Evolutionary conservation across 2,329 filamentous ascomycete species (phyloP), one percentile per base, ranked within the genome.

Genomic region (Botrytis fragariae): DNA sequence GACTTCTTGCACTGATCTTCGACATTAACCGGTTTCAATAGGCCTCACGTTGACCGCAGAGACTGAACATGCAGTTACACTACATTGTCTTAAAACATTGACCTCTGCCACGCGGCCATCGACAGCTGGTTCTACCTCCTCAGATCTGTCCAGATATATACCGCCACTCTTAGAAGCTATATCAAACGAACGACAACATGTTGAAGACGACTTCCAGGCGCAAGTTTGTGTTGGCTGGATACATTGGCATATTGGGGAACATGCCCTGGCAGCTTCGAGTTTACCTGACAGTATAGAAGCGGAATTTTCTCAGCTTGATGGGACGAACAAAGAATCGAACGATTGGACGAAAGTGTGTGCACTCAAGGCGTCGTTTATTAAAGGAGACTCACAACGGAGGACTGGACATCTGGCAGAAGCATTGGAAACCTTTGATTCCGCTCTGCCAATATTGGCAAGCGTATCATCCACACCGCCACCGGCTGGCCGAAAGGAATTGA

Each of bases 271-370:
- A 54, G 82, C 88, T 60, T 83, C 84, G 51, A 87, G 85, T 73
- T 84, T 97, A 22, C 93, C 93, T 6, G 86, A 85, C 73, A 87
- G 89, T 76, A 85, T 93, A 69, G 86, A 87, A 64, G 84, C 86
- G 62, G 86, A 88, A 45, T 84, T 89, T 74, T 81, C 86, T 42
- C 83, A 85, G 57, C 81, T 90, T 72, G 86, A 87, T 64, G 83
- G 84, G n/a, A 82, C 84, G n/a, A 85, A 85, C 14, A 84, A 86
- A 61, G 78, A 82, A 37, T 82, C 89, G 22, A 88, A 89, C 3
- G 89, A 91, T 79, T 98, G 94, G 94, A 93, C 93, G 3, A 91
- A 90, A 76, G 92, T 96, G 32, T 97, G 93, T 82, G 88, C 92
- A 42, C 85, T 96, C 72, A 97, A 95, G 82, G 90, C 90, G 32